Percentiles rank a stretch among this genome's conserved stretches.
Evolutionary conservation across 768 basidiomycete species (phyloP).

Genomic region (Cystobasidium ongulense): DNA sequence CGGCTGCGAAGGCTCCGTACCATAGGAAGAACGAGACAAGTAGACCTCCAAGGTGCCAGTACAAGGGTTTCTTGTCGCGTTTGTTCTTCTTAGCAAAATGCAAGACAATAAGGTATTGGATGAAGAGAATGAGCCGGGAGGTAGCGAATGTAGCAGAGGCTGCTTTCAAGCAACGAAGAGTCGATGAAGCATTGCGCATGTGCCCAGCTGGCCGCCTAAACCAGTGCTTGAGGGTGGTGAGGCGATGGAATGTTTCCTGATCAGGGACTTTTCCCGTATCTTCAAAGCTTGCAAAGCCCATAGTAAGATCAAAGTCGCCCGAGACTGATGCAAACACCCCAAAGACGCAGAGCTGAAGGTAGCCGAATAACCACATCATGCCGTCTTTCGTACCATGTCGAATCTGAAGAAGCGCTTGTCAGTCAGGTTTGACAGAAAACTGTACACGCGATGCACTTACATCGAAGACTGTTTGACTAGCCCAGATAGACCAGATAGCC

Average conservation of each 20-base stretch:
- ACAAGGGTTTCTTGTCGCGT: not conserved
- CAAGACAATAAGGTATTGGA: constrained; percentile 3
- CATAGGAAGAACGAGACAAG: not conserved
- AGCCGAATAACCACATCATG: not conserved
- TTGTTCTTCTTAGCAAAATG: not conserved
- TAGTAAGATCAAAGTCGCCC: not conserved
- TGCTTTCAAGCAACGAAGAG: not conserved
- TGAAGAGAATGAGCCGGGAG: constrained; percentile 2
- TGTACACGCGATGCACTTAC: not conserved
- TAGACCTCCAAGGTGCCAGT: not conserved
- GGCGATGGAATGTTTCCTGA: not conserved
- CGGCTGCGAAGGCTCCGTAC: not conserved
- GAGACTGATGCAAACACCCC: constrained; percentile 11
- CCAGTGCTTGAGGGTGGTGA: not conserved
- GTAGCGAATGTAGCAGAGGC: not conserved
- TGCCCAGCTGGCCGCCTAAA: not conserved
- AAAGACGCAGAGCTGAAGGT: constrained; percentile 6
- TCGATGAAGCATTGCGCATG: not conserved
- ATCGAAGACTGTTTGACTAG: constrained; percentile 11
- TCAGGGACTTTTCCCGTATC: not conserved
- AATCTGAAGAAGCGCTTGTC: not conserved
- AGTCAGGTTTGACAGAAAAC: not conserved
- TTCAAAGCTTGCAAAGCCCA: not conserved
- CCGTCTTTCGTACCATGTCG: constrained; percentile 15
- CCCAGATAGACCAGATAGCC: constrained; percentile 8